Conservation (phyloP, 2,329 filamentous ascomycete genomes). For the Epichloe uncinata region DNA sequence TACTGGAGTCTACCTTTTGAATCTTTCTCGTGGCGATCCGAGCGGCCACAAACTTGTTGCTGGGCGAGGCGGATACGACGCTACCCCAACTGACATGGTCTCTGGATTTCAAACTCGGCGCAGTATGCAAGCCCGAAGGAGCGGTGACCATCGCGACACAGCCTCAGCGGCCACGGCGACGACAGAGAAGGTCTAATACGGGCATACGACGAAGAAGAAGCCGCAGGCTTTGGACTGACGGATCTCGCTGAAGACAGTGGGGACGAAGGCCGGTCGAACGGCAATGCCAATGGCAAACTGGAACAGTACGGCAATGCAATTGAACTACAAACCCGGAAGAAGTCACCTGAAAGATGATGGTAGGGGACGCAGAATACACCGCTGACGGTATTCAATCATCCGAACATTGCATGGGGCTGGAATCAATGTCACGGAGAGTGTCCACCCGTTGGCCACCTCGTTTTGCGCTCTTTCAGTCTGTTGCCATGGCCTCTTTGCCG, state of each 20-base stretch:
- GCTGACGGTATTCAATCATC: background rate
- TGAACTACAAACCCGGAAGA: constrained; percentile 38
- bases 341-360: constrained; percentile 23
- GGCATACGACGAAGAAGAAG: constrained; percentile 76
- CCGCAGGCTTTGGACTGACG: constrained; percentile 57
- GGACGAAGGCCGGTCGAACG: constrained; percentile 36
- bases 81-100: constrained; percentile 81
- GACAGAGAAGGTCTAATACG: constrained; percentile 77
- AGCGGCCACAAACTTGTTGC: constrained; percentile 58
- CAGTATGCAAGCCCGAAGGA: constrained; percentile 83
- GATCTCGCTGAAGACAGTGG: constrained; percentile 71
- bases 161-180: constrained; percentile 48
- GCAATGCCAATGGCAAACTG: constrained; percentile 28
- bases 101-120: constrained; percentile 79
- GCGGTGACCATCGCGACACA: constrained; percentile 50
- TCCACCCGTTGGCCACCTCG: background rate
- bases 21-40: constrained; percentile 85
- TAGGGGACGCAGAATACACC: constrained; percentile 11
- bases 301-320: constrained; percentile 28
- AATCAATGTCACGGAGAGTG: background rate
- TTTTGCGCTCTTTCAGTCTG: background rate
- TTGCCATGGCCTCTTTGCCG: background rate
- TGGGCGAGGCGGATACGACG: constrained; percentile 52
- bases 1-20: constrained; percentile 87
- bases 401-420: background rate